phyloP scores from a whole-genome alignment of 441 rosid species.

The Metrosideros polymorpha region DNA sequence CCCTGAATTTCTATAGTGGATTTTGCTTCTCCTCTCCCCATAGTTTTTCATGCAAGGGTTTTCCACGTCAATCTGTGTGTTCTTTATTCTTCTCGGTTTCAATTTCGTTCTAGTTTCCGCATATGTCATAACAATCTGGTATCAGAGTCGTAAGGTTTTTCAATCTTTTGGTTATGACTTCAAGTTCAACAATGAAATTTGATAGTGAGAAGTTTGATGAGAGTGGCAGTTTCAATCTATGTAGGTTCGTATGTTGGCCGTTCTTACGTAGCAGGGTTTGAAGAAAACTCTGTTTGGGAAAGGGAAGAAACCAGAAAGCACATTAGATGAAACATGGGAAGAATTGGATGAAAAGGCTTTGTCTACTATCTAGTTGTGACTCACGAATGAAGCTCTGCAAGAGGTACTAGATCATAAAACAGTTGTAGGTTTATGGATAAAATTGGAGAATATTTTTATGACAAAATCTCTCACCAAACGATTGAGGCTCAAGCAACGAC shows the following conservation, averaged over 20 bases:
- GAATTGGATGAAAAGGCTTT: neutral
- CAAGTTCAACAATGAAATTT: neutral
- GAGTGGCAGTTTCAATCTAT: neutral
- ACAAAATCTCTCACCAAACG: neutral
- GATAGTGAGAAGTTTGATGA: too few species aligned
- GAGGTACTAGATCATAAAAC: neutral
- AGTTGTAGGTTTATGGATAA: too few species aligned
- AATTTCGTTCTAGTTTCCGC: neutral
- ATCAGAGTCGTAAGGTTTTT: neutral
- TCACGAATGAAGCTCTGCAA: too few species aligned
- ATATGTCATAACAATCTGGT: neutral
- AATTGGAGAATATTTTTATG: too few species aligned
- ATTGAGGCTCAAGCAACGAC: neutral
- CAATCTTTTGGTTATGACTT: neutral
- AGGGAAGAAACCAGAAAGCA: too few species aligned
- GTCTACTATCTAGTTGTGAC: neutral
- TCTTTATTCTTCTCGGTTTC: neutral
- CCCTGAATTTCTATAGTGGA: too few species aligned
- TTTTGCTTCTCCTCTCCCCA: neutral
- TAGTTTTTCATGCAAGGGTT: neutral
- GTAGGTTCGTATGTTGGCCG: neutral
- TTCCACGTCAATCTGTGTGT: fast-evolving
- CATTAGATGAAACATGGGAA: too few species aligned
- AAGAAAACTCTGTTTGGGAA: neutral
- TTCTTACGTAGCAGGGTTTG: neutral